Percentiles rank a stretch among this genome's conserved stretches.
phyloP scores from a whole-genome alignment of 768 basidiomycete genomes.

The Rhodotorula diobovata region DNA sequence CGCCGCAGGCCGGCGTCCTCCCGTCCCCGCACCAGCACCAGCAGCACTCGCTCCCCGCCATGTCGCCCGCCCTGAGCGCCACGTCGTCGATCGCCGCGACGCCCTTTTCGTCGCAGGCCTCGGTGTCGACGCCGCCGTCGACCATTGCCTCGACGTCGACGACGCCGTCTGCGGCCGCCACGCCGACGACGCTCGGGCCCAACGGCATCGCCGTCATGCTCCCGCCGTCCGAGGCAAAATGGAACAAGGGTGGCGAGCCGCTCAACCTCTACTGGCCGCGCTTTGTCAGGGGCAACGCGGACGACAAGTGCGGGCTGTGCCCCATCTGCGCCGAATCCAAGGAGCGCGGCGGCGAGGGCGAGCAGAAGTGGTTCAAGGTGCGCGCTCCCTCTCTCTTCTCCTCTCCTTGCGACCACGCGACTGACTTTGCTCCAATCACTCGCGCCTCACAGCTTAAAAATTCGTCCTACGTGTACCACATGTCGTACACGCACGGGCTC shows the following conservation, averaged over 20 bases:
- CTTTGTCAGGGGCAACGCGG: conserved; percentile 65
- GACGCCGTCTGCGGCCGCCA: background rate
- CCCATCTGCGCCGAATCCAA: conserved; percentile 66
- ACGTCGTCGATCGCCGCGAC: background rate
- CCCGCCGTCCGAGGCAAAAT: conserved; percentile 22
- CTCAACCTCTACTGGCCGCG: conserved; percentile 74
- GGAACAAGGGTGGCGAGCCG: conserved; percentile 45
- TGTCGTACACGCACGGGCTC: conserved; percentile 37
- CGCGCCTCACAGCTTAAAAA: conserved; percentile 31
- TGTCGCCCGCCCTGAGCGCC: conserved; percentile 2
- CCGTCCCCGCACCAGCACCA: background rate
- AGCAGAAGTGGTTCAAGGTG: conserved; percentile 67
- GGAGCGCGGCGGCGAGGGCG: conserved; percentile 62
- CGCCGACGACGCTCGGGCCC: conserved; percentile 4
- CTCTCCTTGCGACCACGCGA: accelerated
- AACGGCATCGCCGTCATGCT: conserved; percentile 10
- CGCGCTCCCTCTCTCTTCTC: background rate
- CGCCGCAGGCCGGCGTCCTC: background rate
- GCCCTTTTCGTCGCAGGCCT: background rate
- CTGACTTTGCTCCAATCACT: background rate
- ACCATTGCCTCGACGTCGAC: background rate
- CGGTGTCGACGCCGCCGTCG: background rate
- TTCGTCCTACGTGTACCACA: conserved; percentile 38
- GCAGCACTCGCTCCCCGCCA: background rate
- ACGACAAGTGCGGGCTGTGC: conserved; percentile 68